Conservation (phyloP, 805 yeast species). For the Candida argentea region DNA sequence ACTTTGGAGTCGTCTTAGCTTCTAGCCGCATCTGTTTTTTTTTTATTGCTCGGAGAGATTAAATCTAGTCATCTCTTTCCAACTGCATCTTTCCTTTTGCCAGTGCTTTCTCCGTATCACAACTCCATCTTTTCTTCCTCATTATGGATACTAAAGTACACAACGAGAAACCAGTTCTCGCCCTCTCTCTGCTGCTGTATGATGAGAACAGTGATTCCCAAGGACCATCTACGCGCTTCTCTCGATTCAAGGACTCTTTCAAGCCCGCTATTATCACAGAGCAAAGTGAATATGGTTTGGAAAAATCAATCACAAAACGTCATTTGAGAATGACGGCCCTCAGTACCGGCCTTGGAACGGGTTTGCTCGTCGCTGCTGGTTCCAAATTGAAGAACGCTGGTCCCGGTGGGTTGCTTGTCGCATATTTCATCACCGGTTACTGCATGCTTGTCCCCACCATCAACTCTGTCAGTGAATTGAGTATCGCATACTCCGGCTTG, state of each 20-base stretch:
- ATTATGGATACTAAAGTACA: no score
- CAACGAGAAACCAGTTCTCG: no score
- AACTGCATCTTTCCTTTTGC: no score
- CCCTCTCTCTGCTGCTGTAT: no score
- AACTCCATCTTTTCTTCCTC: no score
- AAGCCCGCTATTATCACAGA: slow-evolving; percentile 8
- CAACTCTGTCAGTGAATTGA: slow-evolving; percentile 18
- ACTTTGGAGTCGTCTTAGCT: no score
- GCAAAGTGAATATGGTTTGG: slow-evolving; percentile 3
- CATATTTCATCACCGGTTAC: slow-evolving; percentile 14
- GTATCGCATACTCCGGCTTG: slow-evolving; percentile 15
- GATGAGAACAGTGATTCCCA: no score
- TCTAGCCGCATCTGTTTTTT: no score
- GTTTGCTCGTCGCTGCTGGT: slow-evolving; percentile 21
- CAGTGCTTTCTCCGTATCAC: no score
- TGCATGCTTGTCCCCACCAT: slow-evolving; percentile 19
- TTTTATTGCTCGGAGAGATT: no score
- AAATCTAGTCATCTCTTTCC: no score
- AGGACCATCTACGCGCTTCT: no score
- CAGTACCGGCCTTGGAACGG: slow-evolving; percentile 22
- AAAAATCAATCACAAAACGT: slow-evolving; percentile 8
- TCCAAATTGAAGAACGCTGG: slow-evolving; percentile 16
- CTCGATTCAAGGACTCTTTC: slow-evolving; percentile 13
- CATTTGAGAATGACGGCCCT: slow-evolving; percentile 21
- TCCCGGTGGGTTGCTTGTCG: slow-evolving; percentile 14